These are phyloP conservation scores for Hyparrhenia diplandra DNA, from an alignment of 176 grass and related monocot species.

Conservation along the genomic window DNA sequence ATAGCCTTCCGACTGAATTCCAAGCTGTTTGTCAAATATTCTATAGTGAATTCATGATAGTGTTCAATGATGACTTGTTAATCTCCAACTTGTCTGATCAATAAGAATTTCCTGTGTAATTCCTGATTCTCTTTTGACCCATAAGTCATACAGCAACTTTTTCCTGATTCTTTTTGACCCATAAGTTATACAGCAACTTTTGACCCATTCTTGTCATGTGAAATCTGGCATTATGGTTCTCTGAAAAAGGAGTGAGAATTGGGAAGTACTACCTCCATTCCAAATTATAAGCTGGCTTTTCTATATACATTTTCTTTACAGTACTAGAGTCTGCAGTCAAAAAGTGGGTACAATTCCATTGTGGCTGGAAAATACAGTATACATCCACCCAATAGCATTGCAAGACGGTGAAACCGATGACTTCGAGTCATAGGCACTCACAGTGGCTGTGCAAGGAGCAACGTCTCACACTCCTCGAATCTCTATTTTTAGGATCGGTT, in stretches of 20 bases:
- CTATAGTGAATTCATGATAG: not conserved
- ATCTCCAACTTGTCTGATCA: slow-evolving; percentile 17
- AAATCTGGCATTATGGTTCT: not conserved
- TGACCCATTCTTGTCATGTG: not conserved
- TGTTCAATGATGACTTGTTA: slow-evolving; percentile 18
- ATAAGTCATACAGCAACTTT: not conserved
- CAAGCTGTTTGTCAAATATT: not conserved
- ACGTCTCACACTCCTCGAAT: too few species aligned
- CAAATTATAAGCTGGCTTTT: too few species aligned
- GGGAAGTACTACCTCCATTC: too few species aligned
- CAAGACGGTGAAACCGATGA: too few species aligned
- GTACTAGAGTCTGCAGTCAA: too few species aligned
- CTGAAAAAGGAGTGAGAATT: not conserved
- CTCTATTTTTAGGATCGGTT: not conserved
- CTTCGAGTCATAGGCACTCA: not conserved
- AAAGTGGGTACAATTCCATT: too few species aligned
- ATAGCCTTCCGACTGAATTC: slow-evolving; percentile 14
- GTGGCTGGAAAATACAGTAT: too few species aligned
- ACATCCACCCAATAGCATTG: too few species aligned
- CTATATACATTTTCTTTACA: too few species aligned
- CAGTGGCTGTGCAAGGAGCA: too few species aligned
- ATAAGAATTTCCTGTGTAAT: not conserved
- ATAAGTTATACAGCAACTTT: not conserved
- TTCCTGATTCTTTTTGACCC: not conserved
- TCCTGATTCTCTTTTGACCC: not conserved